A percentile compares a stretch with the other conserved stretches of the same genome.
These are phyloP conservation scores for Wickerhamomyces rabaulensis DNA, from an alignment of 805 yeast species.

Conservation along the genomic window DNA sequence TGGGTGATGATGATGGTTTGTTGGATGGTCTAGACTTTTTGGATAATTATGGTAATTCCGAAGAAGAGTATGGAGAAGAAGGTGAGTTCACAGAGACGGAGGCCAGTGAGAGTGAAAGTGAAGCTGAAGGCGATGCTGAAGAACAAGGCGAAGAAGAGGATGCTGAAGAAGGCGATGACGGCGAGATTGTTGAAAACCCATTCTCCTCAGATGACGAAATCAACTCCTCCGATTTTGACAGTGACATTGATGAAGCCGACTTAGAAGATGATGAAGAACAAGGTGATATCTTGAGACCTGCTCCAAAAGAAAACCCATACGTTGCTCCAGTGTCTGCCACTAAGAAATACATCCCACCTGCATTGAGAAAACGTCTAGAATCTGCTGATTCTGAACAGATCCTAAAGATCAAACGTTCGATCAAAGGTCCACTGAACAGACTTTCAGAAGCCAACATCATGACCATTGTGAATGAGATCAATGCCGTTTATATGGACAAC, in stretches of 20 bases:
- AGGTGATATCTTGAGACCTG: conserved; percentile 26
- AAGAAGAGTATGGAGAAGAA: conserved; percentile 22
- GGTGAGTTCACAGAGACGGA: conserved; percentile 24
- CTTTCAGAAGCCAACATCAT: conserved; percentile 83
- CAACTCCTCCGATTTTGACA: conserved; percentile 38
- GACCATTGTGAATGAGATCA: conserved; percentile 64
- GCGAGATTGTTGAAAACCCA: conserved; percentile 26
- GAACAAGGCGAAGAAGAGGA: conserved; percentile 21
- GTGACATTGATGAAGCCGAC: conserved; percentile 32
- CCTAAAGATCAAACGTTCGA: conserved; percentile 46
- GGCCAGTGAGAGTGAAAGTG: conserved; percentile 21
- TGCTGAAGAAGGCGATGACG: conserved; percentile 22
- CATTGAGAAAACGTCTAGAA: conserved; percentile 52
- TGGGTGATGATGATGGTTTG: conserved; percentile 60
- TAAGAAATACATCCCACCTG: conserved; percentile 77
- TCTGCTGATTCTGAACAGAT: conserved; percentile 39
- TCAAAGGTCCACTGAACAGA: conserved; percentile 82
- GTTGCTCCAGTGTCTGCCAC: conserved; percentile 49
- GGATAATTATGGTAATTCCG: conserved; percentile 29
- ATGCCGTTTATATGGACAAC: conserved; percentile 53
- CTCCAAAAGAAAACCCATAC: conserved; percentile 65
- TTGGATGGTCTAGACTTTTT: conserved; percentile 58
- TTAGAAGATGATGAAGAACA: conserved; percentile 28
- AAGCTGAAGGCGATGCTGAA: conserved; percentile 21
- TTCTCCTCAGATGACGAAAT: conserved; percentile 38